These are phyloP conservation scores for Populus hybrid DNA, from an alignment of 441 rosid genomes.

Conservation along the genomic window DNA sequence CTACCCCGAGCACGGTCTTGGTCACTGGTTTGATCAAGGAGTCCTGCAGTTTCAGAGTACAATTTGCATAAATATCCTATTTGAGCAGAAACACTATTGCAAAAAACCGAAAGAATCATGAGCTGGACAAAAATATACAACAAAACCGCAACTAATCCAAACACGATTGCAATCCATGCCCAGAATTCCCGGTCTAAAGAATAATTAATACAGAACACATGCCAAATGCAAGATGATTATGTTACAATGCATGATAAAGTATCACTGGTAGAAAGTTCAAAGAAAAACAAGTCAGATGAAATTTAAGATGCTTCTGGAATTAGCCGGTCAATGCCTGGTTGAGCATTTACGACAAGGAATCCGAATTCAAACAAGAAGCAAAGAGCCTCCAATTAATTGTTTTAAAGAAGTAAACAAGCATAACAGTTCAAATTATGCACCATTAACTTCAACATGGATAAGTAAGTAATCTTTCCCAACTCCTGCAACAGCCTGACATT, in stretches of 20 bases:
- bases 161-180: neutral
- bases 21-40: conserved; percentile 77
- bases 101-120: neutral
- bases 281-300: neutral
- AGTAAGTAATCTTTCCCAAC: neutral
- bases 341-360: neutral
- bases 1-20: conserved; percentile 62
- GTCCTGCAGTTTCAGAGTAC: conserved; percentile 53
- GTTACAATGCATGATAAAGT: neutral
- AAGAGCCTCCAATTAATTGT: neutral
- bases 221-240: neutral
- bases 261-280: neutral
- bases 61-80: neutral
- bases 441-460: neutral
- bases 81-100: neutral
- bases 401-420: neutral
- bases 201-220: neutral
- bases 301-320: neutral
- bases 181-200: neutral
- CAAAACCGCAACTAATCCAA: neutral
- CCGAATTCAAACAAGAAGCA: neutral
- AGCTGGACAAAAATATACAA: neutral
- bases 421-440: neutral
- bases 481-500: neutral
- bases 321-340: neutral